These are phyloP conservation scores for Apiospora koreana DNA, from an alignment of 2,329 filamentous ascomycete genomes.

Conservation along the genomic window DNA sequence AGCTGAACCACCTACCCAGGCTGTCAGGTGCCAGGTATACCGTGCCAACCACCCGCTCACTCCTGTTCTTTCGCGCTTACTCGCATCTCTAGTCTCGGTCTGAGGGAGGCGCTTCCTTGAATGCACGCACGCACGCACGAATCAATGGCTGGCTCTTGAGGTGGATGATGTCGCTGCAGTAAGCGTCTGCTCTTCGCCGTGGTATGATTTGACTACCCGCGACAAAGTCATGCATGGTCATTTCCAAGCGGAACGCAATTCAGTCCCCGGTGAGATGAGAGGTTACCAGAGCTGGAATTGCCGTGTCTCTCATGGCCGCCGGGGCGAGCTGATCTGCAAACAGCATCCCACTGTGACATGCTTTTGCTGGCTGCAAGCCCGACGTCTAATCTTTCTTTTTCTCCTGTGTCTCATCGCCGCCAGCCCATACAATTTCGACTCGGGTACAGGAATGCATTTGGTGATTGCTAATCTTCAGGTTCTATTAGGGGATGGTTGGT, in stretches of 20 bases:
- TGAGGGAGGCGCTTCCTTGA: not conserved
- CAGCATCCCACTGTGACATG: not conserved
- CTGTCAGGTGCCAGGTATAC: not conserved
- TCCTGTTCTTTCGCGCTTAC: slow-evolving; percentile 1
- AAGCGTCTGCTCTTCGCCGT: not conserved
- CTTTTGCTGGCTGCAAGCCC: not conserved
- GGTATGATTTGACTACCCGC: not conserved
- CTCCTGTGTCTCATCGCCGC: not conserved
- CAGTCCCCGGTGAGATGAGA: not conserved
- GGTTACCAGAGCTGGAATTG: not conserved
- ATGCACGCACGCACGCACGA: not conserved
- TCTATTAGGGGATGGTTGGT: not conserved
- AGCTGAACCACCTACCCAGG: not conserved
- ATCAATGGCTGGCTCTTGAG: not conserved
- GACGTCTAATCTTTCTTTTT: slow-evolving; percentile 2
- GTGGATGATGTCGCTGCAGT: not conserved
- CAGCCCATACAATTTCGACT: not conserved
- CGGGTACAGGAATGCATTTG: not conserved
- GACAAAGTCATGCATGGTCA: not conserved
- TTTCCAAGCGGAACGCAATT: not conserved
- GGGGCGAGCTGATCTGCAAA: not conserved
- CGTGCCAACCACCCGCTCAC: not conserved
- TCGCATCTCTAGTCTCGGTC: not conserved
- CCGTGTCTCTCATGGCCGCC: not conserved
- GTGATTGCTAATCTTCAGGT: not conserved